Evolutionary conservation across 31 red algal genomes (phyloP), one percentile per base, ranked within the genome.

Genomic region (Porphyra umbilicalis): DNA sequence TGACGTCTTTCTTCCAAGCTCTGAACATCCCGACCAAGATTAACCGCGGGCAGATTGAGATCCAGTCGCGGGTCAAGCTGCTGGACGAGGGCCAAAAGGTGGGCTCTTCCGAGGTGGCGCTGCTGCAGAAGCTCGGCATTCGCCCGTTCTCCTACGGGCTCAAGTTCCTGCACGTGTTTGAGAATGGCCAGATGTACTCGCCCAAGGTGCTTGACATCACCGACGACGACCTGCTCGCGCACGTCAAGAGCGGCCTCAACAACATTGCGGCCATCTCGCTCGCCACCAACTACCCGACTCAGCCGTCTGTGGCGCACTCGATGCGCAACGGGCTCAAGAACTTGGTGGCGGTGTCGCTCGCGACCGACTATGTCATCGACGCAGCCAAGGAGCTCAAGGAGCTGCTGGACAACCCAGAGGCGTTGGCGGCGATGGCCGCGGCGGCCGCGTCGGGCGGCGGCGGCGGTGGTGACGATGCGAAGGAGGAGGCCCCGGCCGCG

Each of bases 11-110:
- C 80, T 99, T 99, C 91, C 97, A 99, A 83, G 92, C 94, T 10
- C 90, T 99, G 40, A 92, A 96, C 81, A 99, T 99, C 39, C 94
- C 94, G 31, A 99, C 97, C 14, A 99, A 99, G 82, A 99, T 99
- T 76, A 96, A 89, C 84, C 83, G 88, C 33, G 97, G 97, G 18
- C 91, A 93, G 77, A 99, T 99, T 86, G 91, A 96, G 83, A 99
- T 99, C 76, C 90, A 91, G 84, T 83, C 81, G 36, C 79, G 94
- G n/a, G 94, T 99, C 30, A 83, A 90, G 42, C 83, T 99, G 33
- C 89, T 99, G 81, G 91, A 94, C 74, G 89, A 87, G 33, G 94
- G 94, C 68, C 90, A 99, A 36, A 94, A 94, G 35, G 92, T 99
- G 0, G 84, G 94, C 33, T 87, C 90, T 10, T 99, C 97, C 34